Evolutionary conservation across 2,329 filamentous ascomycete species (phyloP).

Genomic region (Helotiales sp.): DNA sequence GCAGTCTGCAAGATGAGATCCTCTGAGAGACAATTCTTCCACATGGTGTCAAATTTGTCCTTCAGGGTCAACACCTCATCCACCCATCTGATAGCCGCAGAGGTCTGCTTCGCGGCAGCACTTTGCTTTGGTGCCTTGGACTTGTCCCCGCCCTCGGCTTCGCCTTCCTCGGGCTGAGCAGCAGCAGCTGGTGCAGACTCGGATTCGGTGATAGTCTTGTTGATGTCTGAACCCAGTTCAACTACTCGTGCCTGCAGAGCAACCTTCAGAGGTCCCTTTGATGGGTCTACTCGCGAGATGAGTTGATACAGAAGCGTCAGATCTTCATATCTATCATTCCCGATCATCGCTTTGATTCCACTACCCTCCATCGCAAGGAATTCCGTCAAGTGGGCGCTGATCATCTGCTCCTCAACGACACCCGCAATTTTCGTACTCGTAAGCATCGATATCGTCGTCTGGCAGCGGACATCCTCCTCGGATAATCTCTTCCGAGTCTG

Average conservation of each 20-base stretch:
- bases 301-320: slow-evolving; percentile 81
- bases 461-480: slow-evolving; percentile 83
- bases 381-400: slow-evolving; percentile 76
- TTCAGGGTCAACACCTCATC: slow-evolving; percentile 87
- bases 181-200: slow-evolving; percentile 51
- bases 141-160: slow-evolving; percentile 55
- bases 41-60: slow-evolving; percentile 85
- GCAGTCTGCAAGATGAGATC: slow-evolving; percentile 82
- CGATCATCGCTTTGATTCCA: slow-evolving; percentile 87
- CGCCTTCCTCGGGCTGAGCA: slow-evolving; percentile 54
- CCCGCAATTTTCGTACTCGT: slow-evolving; percentile 75
- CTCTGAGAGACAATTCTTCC: slow-evolving; percentile 71
- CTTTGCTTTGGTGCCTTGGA: slow-evolving; percentile 55
- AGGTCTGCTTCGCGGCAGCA: slow-evolving; percentile 77
- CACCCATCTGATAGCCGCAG: slow-evolving; percentile 91
- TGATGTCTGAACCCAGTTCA: slow-evolving; percentile 82
- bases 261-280: slow-evolving; percentile 71
- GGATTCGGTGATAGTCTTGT: slow-evolving; percentile 65
- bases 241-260: slow-evolving; percentile 77
- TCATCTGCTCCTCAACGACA: slow-evolving; percentile 82
- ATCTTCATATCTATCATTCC: slow-evolving; percentile 82
- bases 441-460: slow-evolving; percentile 75
- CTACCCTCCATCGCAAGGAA: slow-evolving; percentile 85
- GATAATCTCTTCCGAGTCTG: slow-evolving; percentile 74
- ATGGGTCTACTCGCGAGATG: slow-evolving; percentile 75